These are phyloP conservation scores for Colletotrichum phormii DNA, from an alignment of 2,329 filamentous ascomycete genomes.

Conservation along the genomic window DNA sequence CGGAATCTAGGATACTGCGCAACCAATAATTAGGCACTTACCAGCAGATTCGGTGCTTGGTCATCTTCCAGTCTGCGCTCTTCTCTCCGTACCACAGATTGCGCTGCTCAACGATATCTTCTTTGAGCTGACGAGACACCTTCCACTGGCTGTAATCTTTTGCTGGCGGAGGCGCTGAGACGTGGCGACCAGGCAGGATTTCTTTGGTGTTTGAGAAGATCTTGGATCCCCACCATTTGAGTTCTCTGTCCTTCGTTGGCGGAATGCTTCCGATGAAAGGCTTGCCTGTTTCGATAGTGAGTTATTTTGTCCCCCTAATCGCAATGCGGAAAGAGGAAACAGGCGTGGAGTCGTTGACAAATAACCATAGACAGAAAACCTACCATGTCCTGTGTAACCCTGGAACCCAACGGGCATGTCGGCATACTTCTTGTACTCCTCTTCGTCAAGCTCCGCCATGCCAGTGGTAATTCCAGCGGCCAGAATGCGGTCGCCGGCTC, in stretches of 20 bases:
- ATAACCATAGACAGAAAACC: constrained; percentile 39
- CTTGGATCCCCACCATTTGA: constrained; percentile 72
- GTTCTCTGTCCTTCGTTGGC: constrained; percentile 59
- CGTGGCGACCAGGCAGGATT: constrained; percentile 61
- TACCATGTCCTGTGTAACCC: constrained; percentile 51
- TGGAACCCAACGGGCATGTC: constrained; percentile 62
- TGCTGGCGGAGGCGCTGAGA: constrained; percentile 68
- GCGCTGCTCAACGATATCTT: constrained; percentile 69
- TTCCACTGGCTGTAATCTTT: constrained; percentile 74
- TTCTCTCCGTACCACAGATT: constrained; percentile 70
- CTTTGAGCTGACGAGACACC: constrained; percentile 64
- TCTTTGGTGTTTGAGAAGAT: constrained; percentile 69
- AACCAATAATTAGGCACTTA: constrained; percentile 49
- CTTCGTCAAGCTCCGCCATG: constrained; percentile 63
- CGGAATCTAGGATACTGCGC: not conserved
- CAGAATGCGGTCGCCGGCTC: constrained; percentile 64
- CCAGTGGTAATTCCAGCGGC: constrained; percentile 71
- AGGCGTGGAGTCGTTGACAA: constrained; percentile 42
- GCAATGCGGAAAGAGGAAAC: not conserved
- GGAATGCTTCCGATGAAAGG: constrained; percentile 70
- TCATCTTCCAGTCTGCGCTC: constrained; percentile 66
- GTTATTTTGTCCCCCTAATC: constrained; percentile 42
- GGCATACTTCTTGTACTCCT: constrained; percentile 56
- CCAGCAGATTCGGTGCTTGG: constrained; percentile 76
- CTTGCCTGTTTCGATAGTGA: constrained; percentile 49